Conservation (phyloP, 1,284 basidiomycete genomes). For the Rhodotorula sp. region DNA sequence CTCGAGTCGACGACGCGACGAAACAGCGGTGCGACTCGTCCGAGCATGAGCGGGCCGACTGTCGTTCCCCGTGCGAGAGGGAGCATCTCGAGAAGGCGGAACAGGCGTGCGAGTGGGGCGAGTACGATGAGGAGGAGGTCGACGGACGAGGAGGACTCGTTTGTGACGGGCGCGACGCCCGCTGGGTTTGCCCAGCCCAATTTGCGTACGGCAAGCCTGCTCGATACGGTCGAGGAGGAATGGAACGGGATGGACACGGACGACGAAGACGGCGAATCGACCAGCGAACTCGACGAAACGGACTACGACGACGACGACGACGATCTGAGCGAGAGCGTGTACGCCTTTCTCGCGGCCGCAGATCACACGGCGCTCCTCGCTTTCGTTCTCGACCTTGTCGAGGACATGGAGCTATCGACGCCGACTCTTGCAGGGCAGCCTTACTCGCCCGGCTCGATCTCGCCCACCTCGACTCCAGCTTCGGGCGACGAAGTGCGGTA, state of each 20-base stretch:
- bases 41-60: not conserved
- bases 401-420: constrained; percentile 6
- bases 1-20: constrained; percentile 9
- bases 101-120: not conserved
- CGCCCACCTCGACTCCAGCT: not conserved
- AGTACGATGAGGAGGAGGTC: not conserved
- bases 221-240: constrained; percentile 25
- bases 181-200: not conserved
- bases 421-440: not conserved
- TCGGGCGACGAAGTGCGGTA: not conserved
- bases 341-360: constrained; percentile 10
- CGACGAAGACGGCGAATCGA: not conserved
- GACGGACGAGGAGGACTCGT: constrained; percentile 1
- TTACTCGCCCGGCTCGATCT: not conserved
- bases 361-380: constrained; percentile 12
- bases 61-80: not conserved
- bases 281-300: not conserved
- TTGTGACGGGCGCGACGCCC: not conserved
- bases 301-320: constrained; percentile 11
- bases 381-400: constrained; percentile 26
- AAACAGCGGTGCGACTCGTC: not conserved
- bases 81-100: not conserved
- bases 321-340: constrained; percentile 5
- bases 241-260: constrained; percentile 4
- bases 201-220: not conserved